Base-by-base conservation (phyloP, 768 basidiomycete genomes). In the Tylopilus vinaceipallidus region DNA sequence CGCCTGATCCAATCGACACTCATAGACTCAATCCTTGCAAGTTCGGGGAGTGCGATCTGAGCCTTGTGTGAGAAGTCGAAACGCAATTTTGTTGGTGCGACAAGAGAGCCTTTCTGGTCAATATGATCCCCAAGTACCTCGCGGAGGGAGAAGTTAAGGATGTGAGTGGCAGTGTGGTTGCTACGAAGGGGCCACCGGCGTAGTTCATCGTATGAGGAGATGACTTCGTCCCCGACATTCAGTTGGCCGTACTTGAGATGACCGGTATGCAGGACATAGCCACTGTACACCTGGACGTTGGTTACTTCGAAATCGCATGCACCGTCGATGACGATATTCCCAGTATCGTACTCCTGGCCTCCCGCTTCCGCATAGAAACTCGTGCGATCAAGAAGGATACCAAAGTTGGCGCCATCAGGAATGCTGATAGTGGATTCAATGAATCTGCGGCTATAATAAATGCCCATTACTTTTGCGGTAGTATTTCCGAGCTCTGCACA, bases 51-150 rank as follows among this genome's bases (percentile, higher is more conserved):
- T n/a, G 81, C 66, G 53, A 98, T 88, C 52, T 84, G 85, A 3
- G 91, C 79, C 68, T 97, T 98, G 74, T 99, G 97, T 16, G 92
- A 95, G 70, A 98, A 99, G 70, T 99, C 97, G 71, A 99, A 99
- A 16, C 97, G 91, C 22, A 99, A 81, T 69, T 97, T 98, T 20
- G 85, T 83, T 0, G 94, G 92, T 2, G 97, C 94, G 54, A 99
- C 97, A 39, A 99, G 82, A 4, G 97, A 98, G 27, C 97, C 97
- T 65, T 91, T 97, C 67, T 99, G 97, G 68, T 98, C 97, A 52
- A 98, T 87, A 62, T 98, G 97, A 65, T 98, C 94, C 22, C 97
- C 97, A 11, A 98, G 83, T 11, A 92, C 82, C 63, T 98, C 97
- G 30, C 97, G 88, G 3, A 99, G 81, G 45, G 76, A 82, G 63